Evolutionary conservation across 2,329 filamentous ascomycete species (phyloP).

Genomic region (Fusarium sp.): DNA sequence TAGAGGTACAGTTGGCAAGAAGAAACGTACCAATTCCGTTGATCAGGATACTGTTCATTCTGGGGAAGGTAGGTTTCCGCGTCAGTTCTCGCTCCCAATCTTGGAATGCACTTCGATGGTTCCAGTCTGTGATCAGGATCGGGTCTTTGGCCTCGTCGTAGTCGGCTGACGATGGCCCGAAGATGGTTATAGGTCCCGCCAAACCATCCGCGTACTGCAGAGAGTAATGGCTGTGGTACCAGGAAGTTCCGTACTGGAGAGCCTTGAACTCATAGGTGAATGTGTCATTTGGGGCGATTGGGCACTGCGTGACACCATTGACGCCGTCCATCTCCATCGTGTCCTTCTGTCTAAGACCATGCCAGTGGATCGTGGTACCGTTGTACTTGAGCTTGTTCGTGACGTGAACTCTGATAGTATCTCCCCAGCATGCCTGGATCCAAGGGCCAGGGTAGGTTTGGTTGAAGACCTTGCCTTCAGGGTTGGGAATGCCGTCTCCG

Average conservation of each 20-base stretch:
- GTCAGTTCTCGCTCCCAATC: constrained; percentile 10
- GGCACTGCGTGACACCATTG: constrained; percentile 17
- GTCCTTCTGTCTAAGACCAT: constrained; percentile 12
- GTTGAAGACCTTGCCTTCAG: constrained; percentile 4
- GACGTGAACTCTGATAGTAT: not conserved
- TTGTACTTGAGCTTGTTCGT: constrained; percentile 5
- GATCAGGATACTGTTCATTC: not conserved
- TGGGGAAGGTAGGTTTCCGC: not conserved
- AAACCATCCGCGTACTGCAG: constrained; percentile 36
- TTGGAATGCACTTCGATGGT: constrained; percentile 12
- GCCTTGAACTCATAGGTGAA: constrained; percentile 28
- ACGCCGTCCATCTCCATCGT: constrained; percentile 19
- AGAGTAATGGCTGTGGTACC: constrained; percentile 37
- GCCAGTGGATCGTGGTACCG: constrained; percentile 17
- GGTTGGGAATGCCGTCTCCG: not conserved
- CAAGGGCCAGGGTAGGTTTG: constrained; percentile 3
- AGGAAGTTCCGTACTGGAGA: constrained; percentile 25
- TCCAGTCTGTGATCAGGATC: constrained; percentile 14
- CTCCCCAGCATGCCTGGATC: constrained; percentile 8
- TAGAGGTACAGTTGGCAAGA: not conserved
- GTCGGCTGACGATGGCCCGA: constrained; percentile 19
- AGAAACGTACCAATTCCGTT: not conserved
- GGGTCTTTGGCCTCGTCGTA: constrained; percentile 8
- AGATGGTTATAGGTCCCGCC: constrained; percentile 29
- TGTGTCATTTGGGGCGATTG: constrained; percentile 7